These are phyloP conservation scores for Drechslerella coelobrocha DNA, from an alignment of 2,329 filamentous ascomycete species.

Conservation along the genomic window DNA sequence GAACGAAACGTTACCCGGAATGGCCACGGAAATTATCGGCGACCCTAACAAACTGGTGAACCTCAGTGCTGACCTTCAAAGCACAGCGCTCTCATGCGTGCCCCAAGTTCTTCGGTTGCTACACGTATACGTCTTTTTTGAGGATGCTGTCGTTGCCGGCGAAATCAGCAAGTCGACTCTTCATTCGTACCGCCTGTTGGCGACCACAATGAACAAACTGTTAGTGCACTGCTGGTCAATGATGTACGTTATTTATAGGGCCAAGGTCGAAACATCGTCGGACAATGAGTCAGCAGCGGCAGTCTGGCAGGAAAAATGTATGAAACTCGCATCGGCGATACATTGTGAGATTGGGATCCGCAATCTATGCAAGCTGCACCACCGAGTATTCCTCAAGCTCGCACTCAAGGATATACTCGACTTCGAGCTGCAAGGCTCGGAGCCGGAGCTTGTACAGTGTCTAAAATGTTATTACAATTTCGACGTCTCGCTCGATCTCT, in stretches of 20 bases:
- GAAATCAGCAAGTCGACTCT: slow-evolving; percentile 69
- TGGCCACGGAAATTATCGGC: slow-evolving; percentile 42
- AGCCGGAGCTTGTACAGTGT: slow-evolving; percentile 76
- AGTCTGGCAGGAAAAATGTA: slow-evolving; percentile 58
- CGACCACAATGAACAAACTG: slow-evolving; percentile 80
- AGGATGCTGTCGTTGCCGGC: slow-evolving; percentile 84
- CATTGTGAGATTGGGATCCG: slow-evolving; percentile 85
- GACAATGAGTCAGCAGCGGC: slow-evolving; percentile 39
- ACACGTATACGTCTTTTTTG: slow-evolving; percentile 79
- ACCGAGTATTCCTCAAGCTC: slow-evolving; percentile 80
- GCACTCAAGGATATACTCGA: slow-evolving; percentile 84
- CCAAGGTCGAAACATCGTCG: slow-evolving; percentile 39
- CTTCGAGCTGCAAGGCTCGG: slow-evolving; percentile 73
- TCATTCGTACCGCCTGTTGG: slow-evolving; percentile 62
- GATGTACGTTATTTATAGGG: slow-evolving; percentile 66
- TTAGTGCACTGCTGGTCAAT: slow-evolving; percentile 87
- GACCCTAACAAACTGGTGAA: slow-evolving; percentile 33
- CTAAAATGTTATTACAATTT: slow-evolving; percentile 54
- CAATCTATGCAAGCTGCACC: slow-evolving; percentile 81
- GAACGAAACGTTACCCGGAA: slow-evolving; percentile 43
- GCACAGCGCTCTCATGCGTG: slow-evolving; percentile 73
- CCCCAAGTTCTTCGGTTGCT: slow-evolving; percentile 75
- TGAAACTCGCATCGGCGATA: slow-evolving; percentile 79
- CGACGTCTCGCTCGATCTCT: slow-evolving; percentile 56
- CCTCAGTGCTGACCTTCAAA: slow-evolving; percentile 69